Conservation (phyloP, 1,139 yeast species). For the Blastobotrys malaysiensis region DNA sequence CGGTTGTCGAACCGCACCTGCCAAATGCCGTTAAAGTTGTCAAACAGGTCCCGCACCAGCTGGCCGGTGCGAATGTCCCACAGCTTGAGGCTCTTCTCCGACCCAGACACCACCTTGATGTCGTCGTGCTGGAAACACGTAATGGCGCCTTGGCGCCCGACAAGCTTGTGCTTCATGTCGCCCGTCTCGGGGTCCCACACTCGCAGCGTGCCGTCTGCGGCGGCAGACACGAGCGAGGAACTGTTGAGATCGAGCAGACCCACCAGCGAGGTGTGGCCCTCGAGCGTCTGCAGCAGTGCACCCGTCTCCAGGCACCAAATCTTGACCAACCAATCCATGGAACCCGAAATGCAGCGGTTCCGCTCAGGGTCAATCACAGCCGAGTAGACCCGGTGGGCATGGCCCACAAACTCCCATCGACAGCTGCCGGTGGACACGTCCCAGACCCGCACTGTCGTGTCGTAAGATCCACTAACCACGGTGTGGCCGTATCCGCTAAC, state of each 20-base stretch:
- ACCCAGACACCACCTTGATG: constrained; percentile 79
- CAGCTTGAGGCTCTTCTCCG: constrained; percentile 71
- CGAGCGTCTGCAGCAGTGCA: constrained; percentile 55
- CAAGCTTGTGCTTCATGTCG: constrained; percentile 55
- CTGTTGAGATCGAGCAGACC: constrained; percentile 79
- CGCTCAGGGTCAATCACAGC: constrained; percentile 74
- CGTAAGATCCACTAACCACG: constrained; percentile 87
- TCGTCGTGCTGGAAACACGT: constrained; percentile 93
- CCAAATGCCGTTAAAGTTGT: constrained; percentile 84
- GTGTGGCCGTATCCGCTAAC: constrained; percentile 82
- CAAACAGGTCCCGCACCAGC: constrained; percentile 66
- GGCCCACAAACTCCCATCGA: constrained; percentile 71
- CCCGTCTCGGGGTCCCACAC: constrained; percentile 91
- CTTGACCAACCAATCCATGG: constrained; percentile 83
- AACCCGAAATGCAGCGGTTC: constrained; percentile 82
- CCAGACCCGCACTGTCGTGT: constrained; percentile 90
- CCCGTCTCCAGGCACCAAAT: constrained; percentile 88
- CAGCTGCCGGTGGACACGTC: constrained; percentile 71
- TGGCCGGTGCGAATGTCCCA: constrained; percentile 83
- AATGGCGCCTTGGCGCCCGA: constrained; percentile 84
- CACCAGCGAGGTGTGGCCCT: constrained; percentile 85
- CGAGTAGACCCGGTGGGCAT: constrained; percentile 79
- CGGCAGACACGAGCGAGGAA: constrained; percentile 84
- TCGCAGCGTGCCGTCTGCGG: constrained; percentile 87
- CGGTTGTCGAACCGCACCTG: constrained; percentile 84